Base-by-base conservation (phyloP, 306 rosid species). In the Psophocarpus tetragonolobus region DNA sequence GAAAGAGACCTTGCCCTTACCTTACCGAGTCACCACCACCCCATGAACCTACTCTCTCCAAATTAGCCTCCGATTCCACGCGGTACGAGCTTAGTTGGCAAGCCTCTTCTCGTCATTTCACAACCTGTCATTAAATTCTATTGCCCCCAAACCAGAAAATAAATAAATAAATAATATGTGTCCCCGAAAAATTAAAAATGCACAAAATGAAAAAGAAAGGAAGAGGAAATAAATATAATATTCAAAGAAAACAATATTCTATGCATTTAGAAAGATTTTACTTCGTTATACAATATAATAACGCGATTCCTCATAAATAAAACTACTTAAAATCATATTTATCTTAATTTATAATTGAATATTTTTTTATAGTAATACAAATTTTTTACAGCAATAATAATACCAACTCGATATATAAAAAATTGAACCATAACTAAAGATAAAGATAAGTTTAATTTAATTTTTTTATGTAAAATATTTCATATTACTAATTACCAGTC, bases 1-100 rank as follows among this genome's bases (percentile, higher is more conserved):
- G 82, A 82, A 77, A 77, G 79, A 53, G 82, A 64, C 82, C 75
- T 51, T 18, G 8, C 26, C 26, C 1, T 48, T 17, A 76, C 73
- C 76, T 10, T 56, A 45, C 73, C 1, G 50, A 75, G 68, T 70
- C 56, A 50, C 26, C 26, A 50, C 57, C 26, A 6, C n/a, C n/a
- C n/a, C n/a, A 50, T 18, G 4, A 18, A 61, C 85, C 62, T 41
- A 53, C 57, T 12, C 42, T 17, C 44, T 71, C 18, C 20, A 33
- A 45, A 23, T 56, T 73, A 21, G 23, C 32, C 69, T n/a, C n/a
- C n/a, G n/a, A n/a, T n/a, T n/a, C 64, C 13, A 65, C 56, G 8
- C 41, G 53, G 56, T 51, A 53, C 68, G 24, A 32, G 67, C 21
- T 6, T 3, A 77, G 33, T 41, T 27, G 8, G 2, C 33, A 35